Base-by-base conservation (phyloP, 345 rosid species). In the Pistacia integerrima region DNA sequence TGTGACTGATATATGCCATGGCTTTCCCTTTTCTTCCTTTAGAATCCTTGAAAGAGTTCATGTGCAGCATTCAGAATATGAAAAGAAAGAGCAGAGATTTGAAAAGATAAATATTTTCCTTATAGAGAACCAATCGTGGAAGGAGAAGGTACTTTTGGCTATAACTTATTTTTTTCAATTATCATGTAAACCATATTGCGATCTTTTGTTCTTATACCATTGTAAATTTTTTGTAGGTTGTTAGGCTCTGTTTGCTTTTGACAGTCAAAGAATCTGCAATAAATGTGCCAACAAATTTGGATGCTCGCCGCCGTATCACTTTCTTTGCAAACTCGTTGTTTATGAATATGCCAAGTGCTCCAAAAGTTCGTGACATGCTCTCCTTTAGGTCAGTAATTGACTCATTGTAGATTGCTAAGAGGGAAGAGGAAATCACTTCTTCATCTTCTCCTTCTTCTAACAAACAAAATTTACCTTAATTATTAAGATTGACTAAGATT, bases 231-330 rank as follows among this genome's bases (percentile, higher is more conserved):
- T 17, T 71, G 64, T 73, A 96, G 99, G 89, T 92, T 79, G 88
- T 81, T 61, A 83, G 98, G 88, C 92, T 96, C 60, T 72, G 77
- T 80, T 83, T 96, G 76, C 99, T 96, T 78, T 78, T 94, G 81
- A 92, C 98, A 35, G 88, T 91, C 63, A 94, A 92, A 92, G 99
- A 96, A 85, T 94, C 99, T 64, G 98, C 99, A 18, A 93, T 92
- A 69, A 94, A 96, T 59, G 91, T 94, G 73, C 99, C 99, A 58
- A 89, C 88, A 63, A 96, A 88, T 83, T 88, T 96, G 90, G 99
- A 96, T 48, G 99, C 97, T 82, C 97, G 99, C 44, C 97, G 98
- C 63, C 92, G 99, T 56, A 91, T 96, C 83, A 96, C 98, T 73
- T 96, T 96, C 87, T 96, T 96, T 86, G 95, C 99, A 64, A 96